Evolutionary conservation across 106 monocot species (phyloP).

Genomic region (Apostasia shenzhenica): DNA sequence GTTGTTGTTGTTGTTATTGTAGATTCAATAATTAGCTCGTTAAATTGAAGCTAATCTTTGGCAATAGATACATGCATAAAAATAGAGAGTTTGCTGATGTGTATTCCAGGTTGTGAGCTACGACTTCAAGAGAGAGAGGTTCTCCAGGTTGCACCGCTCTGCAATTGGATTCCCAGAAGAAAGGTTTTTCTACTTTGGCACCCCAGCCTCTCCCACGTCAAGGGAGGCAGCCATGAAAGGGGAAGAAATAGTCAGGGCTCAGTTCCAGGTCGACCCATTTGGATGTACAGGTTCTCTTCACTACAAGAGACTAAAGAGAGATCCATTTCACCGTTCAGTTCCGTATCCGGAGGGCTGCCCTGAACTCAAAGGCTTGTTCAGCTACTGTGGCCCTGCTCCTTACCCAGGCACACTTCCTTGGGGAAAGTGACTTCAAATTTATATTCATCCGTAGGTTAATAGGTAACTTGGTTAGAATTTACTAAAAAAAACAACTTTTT

Average conservation of each 20-base stretch:
- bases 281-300: conserved; percentile 69
- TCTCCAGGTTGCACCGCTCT: conserved; percentile 62
- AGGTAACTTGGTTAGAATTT: too few species aligned
- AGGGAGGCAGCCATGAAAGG: conserved; percentile 63
- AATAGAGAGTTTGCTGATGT: too few species aligned
- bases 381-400: conserved; percentile 70
- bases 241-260: conserved; percentile 65
- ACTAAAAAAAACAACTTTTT: too few species aligned
- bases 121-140: conserved; percentile 93
- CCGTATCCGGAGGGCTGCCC: conserved; percentile 92
- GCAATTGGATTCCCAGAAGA: conserved; percentile 80
- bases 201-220: conserved; percentile 46
- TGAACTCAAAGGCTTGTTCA: conserved; percentile 68
- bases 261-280: conserved; percentile 79
- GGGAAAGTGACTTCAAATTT: conserved; percentile 19
- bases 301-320: conserved; percentile 65
- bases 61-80: too few species aligned
- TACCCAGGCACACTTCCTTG: conserved; percentile 82
- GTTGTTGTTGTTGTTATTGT: too few species aligned
- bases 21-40: too few species aligned
- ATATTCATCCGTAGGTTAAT: not conserved
- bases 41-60: too few species aligned
- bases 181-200: conserved; percentile 74
- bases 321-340: conserved; percentile 78
- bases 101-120: conserved; percentile 81